phyloP scores from a whole-genome alignment of 768 basidiomycete genomes.

The Naganishia onofrii region DNA sequence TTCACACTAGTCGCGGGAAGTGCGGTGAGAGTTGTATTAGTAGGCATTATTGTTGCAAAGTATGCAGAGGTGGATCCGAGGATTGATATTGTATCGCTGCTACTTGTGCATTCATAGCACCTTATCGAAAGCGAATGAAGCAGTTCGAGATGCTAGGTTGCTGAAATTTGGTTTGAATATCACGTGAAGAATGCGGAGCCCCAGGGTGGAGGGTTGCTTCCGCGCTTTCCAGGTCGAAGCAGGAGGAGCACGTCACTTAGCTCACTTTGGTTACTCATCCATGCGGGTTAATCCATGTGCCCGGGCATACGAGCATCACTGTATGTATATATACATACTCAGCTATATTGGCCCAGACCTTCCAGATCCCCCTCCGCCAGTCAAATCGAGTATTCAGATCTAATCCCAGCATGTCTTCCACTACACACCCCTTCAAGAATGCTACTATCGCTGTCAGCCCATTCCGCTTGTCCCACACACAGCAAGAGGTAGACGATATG shows the following conservation, averaged over 20 bases:
- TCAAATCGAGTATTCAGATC: too few relatives aligned
- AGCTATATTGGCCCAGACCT: too few relatives aligned
- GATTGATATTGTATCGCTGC: not conserved
- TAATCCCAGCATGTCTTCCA: too few relatives aligned
- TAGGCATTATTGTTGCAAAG: constrained; percentile 7
- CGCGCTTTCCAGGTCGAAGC: not conserved
- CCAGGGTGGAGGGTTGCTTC: not conserved
- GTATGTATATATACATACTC: too few relatives aligned
- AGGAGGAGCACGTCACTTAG: not conserved
- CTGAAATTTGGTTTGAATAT: constrained; percentile 19
- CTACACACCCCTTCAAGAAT: constrained; percentile 9
- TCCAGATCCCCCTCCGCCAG: too few relatives aligned
- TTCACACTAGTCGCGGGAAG: constrained; percentile 36
- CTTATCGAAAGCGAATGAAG: not conserved
- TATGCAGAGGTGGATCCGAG: not conserved
- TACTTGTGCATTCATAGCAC: not conserved
- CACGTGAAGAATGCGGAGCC: constrained; percentile 6
- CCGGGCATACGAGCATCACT: too few relatives aligned
- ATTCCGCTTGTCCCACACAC: constrained; percentile 20
- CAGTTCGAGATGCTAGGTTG: not conserved
- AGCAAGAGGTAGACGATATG: constrained; percentile 13
- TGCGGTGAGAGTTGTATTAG: constrained; percentile 21
- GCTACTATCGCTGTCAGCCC: constrained; percentile 20
- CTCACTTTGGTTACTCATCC: not conserved
- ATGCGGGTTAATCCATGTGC: too few relatives aligned